These are phyloP conservation scores for Xylaria scruposa DNA, from an alignment of 495 filamentous ascomycete genomes.

Conservation along the genomic window DNA sequence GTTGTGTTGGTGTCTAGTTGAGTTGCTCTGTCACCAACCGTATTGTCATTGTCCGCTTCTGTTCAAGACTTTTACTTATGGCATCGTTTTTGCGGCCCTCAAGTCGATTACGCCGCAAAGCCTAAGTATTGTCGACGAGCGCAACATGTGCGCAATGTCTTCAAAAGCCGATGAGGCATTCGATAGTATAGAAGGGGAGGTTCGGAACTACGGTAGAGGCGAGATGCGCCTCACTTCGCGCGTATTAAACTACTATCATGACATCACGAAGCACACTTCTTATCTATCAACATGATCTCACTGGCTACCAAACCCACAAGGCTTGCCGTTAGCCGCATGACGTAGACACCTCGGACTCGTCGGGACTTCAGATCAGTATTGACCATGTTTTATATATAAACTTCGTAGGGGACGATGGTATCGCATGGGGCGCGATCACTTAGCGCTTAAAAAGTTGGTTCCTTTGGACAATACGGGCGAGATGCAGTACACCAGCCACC, in stretches of 20 bases:
- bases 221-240: background rate
- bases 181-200: background rate
- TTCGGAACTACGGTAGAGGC: background rate
- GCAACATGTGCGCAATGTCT: background rate
- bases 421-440: background rate
- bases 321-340: background rate
- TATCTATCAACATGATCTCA: slow-evolving; percentile 19
- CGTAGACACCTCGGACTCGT: background rate
- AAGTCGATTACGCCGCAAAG: background rate
- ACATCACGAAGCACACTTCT: slow-evolving; percentile 1
- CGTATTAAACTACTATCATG: background rate
- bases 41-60: no score
- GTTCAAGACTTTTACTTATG: background rate
- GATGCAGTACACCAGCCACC: slow-evolving; percentile 12
- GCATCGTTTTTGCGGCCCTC: background rate
- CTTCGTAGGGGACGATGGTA: background rate
- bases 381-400: background rate
- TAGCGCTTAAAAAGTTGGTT: background rate
- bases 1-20: background rate
- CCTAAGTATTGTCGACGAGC: background rate
- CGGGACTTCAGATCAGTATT: background rate
- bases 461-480: background rate
- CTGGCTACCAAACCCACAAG: background rate
- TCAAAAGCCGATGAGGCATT: background rate
- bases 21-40: background rate